Base-by-base conservation (phyloP, 2,329 filamentous ascomycete species). In the Xylaria sp. region DNA sequence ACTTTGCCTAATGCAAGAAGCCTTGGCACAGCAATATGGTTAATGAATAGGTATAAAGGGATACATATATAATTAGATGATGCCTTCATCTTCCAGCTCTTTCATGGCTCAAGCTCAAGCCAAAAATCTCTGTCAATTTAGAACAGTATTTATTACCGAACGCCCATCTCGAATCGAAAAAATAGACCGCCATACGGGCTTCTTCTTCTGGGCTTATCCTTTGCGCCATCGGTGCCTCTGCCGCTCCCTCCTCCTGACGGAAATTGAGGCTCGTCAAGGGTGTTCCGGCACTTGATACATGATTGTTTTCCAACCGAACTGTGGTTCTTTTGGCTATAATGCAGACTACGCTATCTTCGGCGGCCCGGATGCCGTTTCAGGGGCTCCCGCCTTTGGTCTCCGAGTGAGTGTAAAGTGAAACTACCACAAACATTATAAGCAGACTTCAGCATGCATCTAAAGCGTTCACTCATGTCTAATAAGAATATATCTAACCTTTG, bases 371-470 rank as follows among this genome's bases (percentile, higher is more conserved):
- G 50, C 64, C 3, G 51, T 62, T 31, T 37, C 51, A 12, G 64
- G 57, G 2, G 57, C 57, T 51, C 64, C 64, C 15, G 57, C 64
- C 28, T 57, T 66, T 34, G 64, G 37, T 12, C 50, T 61, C 18
- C 64, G 64, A 50, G 64, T 66, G 57, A 62, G 64, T 66, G 6
- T 44, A 2, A 37, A 37, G 7, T 37, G 8, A 8, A 37, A 13
- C 13, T 44, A 4, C 41, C 5, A 13, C 15, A 2, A 44, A 18
- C 1, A 15, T 15, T 44, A 18, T 44, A 10, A 15, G 12, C 41
- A 44, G 12, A 18, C 41, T 15, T 44, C 10, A 44, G 13, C 41
- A 18, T 44, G 41, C 12, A 44, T 5, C 4, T 18, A 28, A 18
- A 15, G 7, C 12, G 1, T 10, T 18, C 5, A 18, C 1, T 12